Conservation (phyloP, 768 basidiomycete species). For the Strobilomyces dryophilus region DNA sequence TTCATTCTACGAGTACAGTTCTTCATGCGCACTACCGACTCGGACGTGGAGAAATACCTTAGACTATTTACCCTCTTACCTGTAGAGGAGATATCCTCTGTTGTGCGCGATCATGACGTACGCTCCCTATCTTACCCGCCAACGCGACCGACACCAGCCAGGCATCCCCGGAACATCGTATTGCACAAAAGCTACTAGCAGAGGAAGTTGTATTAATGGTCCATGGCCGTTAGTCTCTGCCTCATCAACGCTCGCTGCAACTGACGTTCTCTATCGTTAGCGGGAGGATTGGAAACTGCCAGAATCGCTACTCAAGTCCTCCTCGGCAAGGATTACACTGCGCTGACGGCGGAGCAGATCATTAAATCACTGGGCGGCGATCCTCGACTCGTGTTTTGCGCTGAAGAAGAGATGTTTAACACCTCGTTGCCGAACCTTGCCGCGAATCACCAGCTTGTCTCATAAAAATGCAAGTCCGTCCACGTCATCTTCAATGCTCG, state of each 20-base stretch:
- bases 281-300: constrained; percentile 38
- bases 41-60: constrained; percentile 75
- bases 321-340: constrained; percentile 36
- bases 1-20: constrained; percentile 50
- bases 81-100: constrained; percentile 47
- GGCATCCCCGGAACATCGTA: constrained; percentile 35
- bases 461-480: constrained; percentile 57
- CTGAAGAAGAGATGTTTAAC: constrained; percentile 47
- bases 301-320: constrained; percentile 43
- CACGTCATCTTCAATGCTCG: neutral
- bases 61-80: constrained; percentile 80
- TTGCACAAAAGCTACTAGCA: constrained; percentile 51
- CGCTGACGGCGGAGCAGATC: constrained; percentile 53
- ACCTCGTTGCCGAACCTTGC: constrained; percentile 60
- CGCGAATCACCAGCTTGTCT: constrained; percentile 49
- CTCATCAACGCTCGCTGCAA: neutral
- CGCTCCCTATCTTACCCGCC: neutral
- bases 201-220: constrained; percentile 57
- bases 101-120: constrained; percentile 61
- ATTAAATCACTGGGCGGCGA: constrained; percentile 60
- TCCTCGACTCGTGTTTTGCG: constrained; percentile 54
- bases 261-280: constrained; percentile 25
- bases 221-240: constrained; percentile 45
- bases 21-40: constrained; percentile 79
- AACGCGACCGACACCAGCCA: constrained; percentile 7